Percentiles rank a stretch among this genome's conserved stretches.
Evolutionary conservation across 805 yeast genomes (phyloP).

Genomic region (Wickerhamiella azyma): DNA sequence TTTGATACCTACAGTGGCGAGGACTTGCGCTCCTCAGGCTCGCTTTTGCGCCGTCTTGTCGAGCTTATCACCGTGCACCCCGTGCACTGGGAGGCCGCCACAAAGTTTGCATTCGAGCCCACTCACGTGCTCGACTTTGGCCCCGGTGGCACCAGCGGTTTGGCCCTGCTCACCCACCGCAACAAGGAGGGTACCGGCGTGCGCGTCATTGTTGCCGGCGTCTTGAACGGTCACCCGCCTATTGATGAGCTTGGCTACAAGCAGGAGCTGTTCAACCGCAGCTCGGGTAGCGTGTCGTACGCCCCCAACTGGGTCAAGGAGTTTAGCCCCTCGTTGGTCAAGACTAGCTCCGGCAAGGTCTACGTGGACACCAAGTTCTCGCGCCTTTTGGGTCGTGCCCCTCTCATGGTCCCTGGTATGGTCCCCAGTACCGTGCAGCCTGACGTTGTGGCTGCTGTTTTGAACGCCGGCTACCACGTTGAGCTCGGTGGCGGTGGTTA

Average conservation of each 20-base stretch:
- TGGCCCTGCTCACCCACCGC: conserved; percentile 91
- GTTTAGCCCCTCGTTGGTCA: conserved; percentile 72
- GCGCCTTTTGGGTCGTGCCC: conserved; percentile 83
- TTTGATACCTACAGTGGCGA: conserved; percentile 78
- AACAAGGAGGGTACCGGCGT: conserved; percentile 98
- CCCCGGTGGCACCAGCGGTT: conserved; percentile 96
- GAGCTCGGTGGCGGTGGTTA: conserved; percentile 99
- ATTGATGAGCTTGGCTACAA: conserved; percentile 90
- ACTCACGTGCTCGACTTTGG: conserved; percentile 95
- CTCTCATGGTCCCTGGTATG: conserved; percentile 98
- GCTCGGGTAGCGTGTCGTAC: conserved; percentile 50
- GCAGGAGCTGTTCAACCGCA: conserved; percentile 79
- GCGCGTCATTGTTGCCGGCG: conserved; percentile 86
- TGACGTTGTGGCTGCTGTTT: conserved; percentile 82
- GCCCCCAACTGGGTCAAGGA: conserved; percentile 87
- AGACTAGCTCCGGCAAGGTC: conserved; percentile 48
- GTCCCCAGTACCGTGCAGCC: conserved; percentile 96
- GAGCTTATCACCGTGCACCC: conserved; percentile 77
- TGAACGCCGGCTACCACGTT: conserved; percentile 92
- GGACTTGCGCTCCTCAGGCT: conserved; percentile 50
- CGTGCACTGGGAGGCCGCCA: conserved; percentile 90
- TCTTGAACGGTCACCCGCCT: conserved; percentile 49
- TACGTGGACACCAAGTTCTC: conserved; percentile 92
- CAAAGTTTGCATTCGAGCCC: conserved; percentile 44
- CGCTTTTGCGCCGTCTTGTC: conserved; percentile 55